phyloP scores from a whole-genome alignment of 192 early-diverging fungal genomes.

The Entophlyctis helioformis region DNA sequence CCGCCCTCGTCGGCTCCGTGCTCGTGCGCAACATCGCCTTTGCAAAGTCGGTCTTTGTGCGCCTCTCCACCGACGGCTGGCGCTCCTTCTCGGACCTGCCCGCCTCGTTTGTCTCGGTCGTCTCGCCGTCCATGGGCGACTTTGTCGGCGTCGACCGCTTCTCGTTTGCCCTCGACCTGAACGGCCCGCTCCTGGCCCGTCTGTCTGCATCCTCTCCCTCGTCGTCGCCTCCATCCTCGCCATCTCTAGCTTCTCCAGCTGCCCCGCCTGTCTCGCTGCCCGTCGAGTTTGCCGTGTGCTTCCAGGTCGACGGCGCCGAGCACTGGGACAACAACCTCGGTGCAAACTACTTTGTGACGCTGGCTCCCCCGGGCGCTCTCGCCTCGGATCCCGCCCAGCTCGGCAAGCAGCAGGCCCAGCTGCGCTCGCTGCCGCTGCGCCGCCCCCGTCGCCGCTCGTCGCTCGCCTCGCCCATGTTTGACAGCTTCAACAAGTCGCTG shows the following conservation, averaged over 20 bases:
- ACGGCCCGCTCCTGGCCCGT: constrained; percentile 3
- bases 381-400: no score
- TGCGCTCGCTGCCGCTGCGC: no score
- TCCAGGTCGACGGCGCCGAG: constrained; percentile 55
- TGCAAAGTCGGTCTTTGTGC: constrained; percentile 65
- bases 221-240: no score
- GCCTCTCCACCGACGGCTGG: constrained; percentile 79
- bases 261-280: no score
- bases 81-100: constrained; percentile 48
- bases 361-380: no score
- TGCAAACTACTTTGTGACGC: constrained; percentile 77
- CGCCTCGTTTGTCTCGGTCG: constrained; percentile 51
- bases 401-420: no score
- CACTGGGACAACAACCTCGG: constrained; percentile 95
- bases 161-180: constrained; percentile 51
- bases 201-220: no score
- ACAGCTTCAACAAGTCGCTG: no score
- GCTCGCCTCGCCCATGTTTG: no score
- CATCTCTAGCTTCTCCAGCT: no score
- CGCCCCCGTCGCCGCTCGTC: no score
- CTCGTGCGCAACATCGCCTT: constrained; percentile 79
- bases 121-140: constrained; percentile 16
- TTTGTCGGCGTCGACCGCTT: constrained; percentile 59
- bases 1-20: constrained; percentile 49
- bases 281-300: constrained; percentile 35